Conservation (phyloP, 1,284 basidiomycete genomes). For the Chiua sp. region DNA sequence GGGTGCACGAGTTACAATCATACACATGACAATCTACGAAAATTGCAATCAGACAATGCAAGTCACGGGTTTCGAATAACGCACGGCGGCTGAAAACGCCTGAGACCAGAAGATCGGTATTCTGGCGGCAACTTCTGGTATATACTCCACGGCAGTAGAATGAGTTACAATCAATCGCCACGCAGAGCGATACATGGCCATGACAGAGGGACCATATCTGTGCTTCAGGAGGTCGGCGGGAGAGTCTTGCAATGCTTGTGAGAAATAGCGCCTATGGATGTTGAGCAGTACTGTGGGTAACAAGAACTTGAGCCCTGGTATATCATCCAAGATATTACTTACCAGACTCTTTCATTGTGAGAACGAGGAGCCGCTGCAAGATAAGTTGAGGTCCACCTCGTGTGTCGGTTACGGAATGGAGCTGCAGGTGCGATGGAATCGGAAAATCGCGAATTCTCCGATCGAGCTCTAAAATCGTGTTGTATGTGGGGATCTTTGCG, state of each 20-base stretch:
- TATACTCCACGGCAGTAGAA: slow-evolving; percentile 44
- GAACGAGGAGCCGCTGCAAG: slow-evolving; percentile 54
- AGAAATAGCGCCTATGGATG: slow-evolving; percentile 71
- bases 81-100: slow-evolving; percentile 62
- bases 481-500: slow-evolving; percentile 54
- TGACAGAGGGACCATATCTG: slow-evolving; percentile 67
- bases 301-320: slow-evolving; percentile 4
- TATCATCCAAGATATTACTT: slow-evolving; percentile 27
- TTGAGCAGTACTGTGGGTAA: slow-evolving; percentile 59
- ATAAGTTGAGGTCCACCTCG: slow-evolving; percentile 23
- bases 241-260: slow-evolving; percentile 63
- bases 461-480: slow-evolving; percentile 52
- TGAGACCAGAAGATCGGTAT: slow-evolving; percentile 63
- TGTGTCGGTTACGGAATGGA: slow-evolving; percentile 35
- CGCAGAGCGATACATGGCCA: slow-evolving; percentile 72
- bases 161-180: slow-evolving; percentile 64
- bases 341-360: slow-evolving; percentile 65
- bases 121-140: slow-evolving; percentile 50
- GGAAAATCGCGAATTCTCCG: slow-evolving; percentile 58
- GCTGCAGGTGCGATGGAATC: slow-evolving; percentile 53
- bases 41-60: slow-evolving; percentile 4
- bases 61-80: slow-evolving; percentile 27
- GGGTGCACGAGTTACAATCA: slow-evolving; percentile 64
- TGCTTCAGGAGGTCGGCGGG: slow-evolving; percentile 62
- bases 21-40: slow-evolving; percentile 68